Evolutionary conservation across 495 filamentous ascomycete genomes (phyloP).

Genomic region (Aspergillus cavernicola): DNA sequence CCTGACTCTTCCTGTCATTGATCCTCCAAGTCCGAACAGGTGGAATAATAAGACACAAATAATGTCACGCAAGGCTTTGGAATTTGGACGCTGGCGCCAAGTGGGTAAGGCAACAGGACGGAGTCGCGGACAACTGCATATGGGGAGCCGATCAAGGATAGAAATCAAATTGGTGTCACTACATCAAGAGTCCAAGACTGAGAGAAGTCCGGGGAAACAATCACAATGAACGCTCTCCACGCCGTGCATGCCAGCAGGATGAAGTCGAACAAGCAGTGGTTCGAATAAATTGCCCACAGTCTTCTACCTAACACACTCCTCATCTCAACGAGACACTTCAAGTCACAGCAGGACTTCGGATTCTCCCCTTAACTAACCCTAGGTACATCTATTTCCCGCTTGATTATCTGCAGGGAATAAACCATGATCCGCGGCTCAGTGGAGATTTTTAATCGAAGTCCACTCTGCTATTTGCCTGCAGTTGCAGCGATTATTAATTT

Average conservation of each 20-base stretch:
- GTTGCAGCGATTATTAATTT: not conserved
- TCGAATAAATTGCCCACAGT: not conserved
- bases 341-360: too few species aligned
- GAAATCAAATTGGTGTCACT: not conserved
- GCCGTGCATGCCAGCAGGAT: too few species aligned
- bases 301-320: not conserved
- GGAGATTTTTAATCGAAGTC: constrained; percentile 8
- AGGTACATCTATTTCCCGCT: not conserved
- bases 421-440: constrained; percentile 9
- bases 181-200: not conserved
- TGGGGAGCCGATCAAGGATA: constrained; percentile 1
- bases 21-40: not conserved
- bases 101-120: constrained; percentile 6
- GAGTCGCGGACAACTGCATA: not conserved
- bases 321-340: too few species aligned
- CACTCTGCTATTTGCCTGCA: not conserved
- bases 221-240: not conserved
- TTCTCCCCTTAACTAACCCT: too few species aligned
- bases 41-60: not conserved
- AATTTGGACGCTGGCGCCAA: constrained; percentile 1
- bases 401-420: constrained; percentile 14
- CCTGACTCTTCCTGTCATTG: not conserved
- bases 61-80: not conserved
- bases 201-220: not conserved
- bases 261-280: too few species aligned